Evolutionary conservation across 176 grass and related monocot species (phyloP).

Genomic region (Zoysia pacifica): DNA sequence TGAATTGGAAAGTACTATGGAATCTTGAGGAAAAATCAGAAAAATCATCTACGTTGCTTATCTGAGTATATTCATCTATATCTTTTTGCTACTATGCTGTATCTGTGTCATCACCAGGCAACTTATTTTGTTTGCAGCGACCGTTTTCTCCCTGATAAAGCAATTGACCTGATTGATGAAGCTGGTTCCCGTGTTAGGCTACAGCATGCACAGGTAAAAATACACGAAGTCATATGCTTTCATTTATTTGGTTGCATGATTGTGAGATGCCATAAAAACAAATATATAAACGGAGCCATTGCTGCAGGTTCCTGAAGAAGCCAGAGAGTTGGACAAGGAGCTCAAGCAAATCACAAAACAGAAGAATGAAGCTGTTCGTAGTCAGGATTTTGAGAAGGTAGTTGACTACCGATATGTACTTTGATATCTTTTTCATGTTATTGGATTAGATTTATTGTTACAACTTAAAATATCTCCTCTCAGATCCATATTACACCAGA

Average conservation of each 20-base stretch:
- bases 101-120: constrained; percentile 19
- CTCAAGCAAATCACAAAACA: constrained; percentile 82
- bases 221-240: constrained; percentile 17
- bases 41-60: background rate
- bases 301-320: constrained; percentile 78
- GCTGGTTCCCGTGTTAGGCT: constrained; percentile 84
- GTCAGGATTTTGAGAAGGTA: constrained; percentile 96
- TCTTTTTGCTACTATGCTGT: constrained; percentile 14
- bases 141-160: constrained; percentile 89
- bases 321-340: constrained; percentile 83
- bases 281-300: constrained; percentile 13
- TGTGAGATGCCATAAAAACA: constrained; percentile 7
- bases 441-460: constrained; percentile 11
- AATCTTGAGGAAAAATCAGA: constrained; percentile 12
- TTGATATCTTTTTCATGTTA: constrained; percentile 36
- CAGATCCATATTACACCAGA: background rate
- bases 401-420: constrained; percentile 1
- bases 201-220: constrained; percentile 81
- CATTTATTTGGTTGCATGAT: constrained; percentile 30
- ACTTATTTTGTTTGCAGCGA: constrained; percentile 55
- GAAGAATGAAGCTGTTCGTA: constrained; percentile 82
- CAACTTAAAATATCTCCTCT: background rate
- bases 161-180: constrained; percentile 96
- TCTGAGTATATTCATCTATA: background rate
- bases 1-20: constrained; percentile 26